phyloP scores from a whole-genome alignment of 164 flowering plant genomes.

The Amborella trichopoda region DNA sequence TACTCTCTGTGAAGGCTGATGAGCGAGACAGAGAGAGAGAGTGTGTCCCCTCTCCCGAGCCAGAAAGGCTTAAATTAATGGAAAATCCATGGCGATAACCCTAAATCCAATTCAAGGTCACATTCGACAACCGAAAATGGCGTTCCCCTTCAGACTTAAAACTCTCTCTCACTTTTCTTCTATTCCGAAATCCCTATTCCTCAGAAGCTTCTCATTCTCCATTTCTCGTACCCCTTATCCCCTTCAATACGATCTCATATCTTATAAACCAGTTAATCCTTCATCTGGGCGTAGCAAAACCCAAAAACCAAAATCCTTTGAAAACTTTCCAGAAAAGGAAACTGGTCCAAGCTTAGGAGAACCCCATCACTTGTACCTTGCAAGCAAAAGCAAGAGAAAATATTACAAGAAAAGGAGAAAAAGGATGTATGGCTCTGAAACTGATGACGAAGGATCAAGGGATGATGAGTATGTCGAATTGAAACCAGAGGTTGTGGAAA shows the following conservation, averaged over 20 bases:
- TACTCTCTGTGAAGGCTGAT: no score
- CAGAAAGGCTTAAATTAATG: no score
- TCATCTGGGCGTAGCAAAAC: slow-evolving; percentile 15
- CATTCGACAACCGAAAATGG: no score
- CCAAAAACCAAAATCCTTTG: neutral
- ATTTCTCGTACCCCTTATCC: slow-evolving; percentile 63
- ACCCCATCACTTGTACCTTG: slow-evolving; percentile 3
- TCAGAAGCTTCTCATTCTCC: slow-evolving; percentile 28
- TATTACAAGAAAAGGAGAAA: slow-evolving; percentile 69
- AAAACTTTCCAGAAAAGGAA: slow-evolving; percentile 5
- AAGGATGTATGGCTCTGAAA: slow-evolving; percentile 77
- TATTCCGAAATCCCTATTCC: no score
- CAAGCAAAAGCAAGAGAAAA: slow-evolving; percentile 79
- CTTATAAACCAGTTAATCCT: slow-evolving; percentile 40
- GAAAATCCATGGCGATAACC: no score
- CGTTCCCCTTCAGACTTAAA: no score
- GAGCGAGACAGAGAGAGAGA: no score
- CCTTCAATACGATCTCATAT: slow-evolving; percentile 80
- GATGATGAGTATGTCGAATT: slow-evolving; percentile 52
- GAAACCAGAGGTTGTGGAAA: slow-evolving; percentile 73
- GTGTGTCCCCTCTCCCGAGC: no score
- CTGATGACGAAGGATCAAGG: slow-evolving; percentile 14
- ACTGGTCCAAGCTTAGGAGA: slow-evolving; percentile 1
- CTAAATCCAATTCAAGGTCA: no score
- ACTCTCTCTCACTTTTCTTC: no score